A percentile compares a stretch with the other conserved stretches of the same genome.
Evolutionary conservation across 2,329 filamentous ascomycete genomes (phyloP).

Genomic region (Zasmidium angulare): DNA sequence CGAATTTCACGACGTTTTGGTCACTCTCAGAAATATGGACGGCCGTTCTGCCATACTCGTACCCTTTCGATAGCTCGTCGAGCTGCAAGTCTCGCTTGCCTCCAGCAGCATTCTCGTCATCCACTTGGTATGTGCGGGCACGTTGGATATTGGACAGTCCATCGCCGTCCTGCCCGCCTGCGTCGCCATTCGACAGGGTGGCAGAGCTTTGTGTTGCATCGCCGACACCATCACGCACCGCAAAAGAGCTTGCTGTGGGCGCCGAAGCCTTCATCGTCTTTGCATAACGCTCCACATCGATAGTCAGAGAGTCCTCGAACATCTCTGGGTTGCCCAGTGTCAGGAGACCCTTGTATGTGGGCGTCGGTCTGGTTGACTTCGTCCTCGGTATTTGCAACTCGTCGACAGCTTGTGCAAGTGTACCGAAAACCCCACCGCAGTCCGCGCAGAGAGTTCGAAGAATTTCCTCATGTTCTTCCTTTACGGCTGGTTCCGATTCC

Average conservation of each 20-base stretch:
- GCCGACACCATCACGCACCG: conserved; percentile 51
- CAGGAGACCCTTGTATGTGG: conserved; percentile 75
- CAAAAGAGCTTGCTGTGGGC: conserved; percentile 75
- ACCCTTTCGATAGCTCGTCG: conserved; percentile 87
- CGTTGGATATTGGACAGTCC: conserved; percentile 70
- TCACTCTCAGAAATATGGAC: conserved; percentile 88
- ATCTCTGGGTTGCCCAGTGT: conserved; percentile 75
- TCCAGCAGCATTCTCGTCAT: conserved; percentile 70
- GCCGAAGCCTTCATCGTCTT: conserved; percentile 76
- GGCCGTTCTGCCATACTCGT: conserved; percentile 87
- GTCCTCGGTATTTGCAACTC: conserved; percentile 75
- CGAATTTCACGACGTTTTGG: conserved; percentile 81
- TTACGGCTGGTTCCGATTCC: conserved; percentile 72
- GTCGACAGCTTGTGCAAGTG: conserved; percentile 78
- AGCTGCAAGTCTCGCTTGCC: conserved; percentile 79
- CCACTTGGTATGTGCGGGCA: conserved; percentile 76
- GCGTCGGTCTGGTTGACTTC: conserved; percentile 73
- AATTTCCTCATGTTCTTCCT: conserved; percentile 72
- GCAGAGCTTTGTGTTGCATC: conserved; percentile 57
- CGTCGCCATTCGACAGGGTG: conserved; percentile 42
- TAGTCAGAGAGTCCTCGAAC: conserved; percentile 72
- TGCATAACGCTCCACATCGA: conserved; percentile 88
- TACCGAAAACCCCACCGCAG: conserved; percentile 76
- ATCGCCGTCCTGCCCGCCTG: conserved; percentile 28
- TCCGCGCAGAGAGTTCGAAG: conserved; percentile 65